Percentiles rank a stretch among this genome's conserved stretches.
Conservation (phyloP, 208 protist species). For the Leishmania martiniquensis region DNA sequence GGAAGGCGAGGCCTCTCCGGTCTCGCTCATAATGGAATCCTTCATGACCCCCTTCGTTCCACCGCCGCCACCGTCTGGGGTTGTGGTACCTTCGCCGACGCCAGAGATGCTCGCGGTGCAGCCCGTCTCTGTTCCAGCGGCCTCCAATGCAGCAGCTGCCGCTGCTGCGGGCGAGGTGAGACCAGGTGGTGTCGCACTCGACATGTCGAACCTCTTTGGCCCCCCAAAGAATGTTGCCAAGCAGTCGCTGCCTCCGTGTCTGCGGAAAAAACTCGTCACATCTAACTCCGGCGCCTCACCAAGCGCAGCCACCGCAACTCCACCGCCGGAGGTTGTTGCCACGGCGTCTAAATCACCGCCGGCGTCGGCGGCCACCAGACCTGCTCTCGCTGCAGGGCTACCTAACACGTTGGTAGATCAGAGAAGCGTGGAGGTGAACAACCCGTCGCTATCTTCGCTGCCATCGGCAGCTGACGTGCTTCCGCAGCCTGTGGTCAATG, state of each 20-base stretch:
- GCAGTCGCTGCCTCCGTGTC: slow-evolving; percentile 51
- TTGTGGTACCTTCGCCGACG: slow-evolving; percentile 25
- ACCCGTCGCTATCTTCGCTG: slow-evolving; percentile 14
- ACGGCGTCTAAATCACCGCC: slow-evolving; percentile 4
- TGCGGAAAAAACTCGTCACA: slow-evolving; percentile 27
- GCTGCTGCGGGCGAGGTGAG: slow-evolving; percentile 22
- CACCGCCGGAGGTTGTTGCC: background rate
- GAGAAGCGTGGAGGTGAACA: slow-evolving; percentile 12
- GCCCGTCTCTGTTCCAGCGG: slow-evolving; percentile 9
- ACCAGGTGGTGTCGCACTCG: slow-evolving; percentile 40
- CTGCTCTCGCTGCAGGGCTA: background rate
- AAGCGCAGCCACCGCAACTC: slow-evolving; percentile 7
- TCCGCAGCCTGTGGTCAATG: slow-evolving; percentile 1
- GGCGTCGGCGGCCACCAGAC: slow-evolving; percentile 6
- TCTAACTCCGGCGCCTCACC: slow-evolving; percentile 5
- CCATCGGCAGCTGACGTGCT: background rate
- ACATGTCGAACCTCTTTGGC: slow-evolving; percentile 49
- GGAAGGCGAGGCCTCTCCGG: background rate
- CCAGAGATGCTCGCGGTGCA: slow-evolving; percentile 11
- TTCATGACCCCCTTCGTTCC: slow-evolving; percentile 38
- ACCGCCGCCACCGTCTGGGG: slow-evolving; percentile 29
- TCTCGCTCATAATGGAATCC: background rate
- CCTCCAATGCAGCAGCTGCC: background rate
- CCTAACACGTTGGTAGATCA: slow-evolving; percentile 3
- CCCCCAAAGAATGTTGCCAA: slow-evolving; percentile 26